Percentiles rank a stretch among this genome's conserved stretches.
These are phyloP conservation scores for Novymonas esmeraldas DNA, from an alignment of 208 protist species.

Conservation along the genomic window DNA sequence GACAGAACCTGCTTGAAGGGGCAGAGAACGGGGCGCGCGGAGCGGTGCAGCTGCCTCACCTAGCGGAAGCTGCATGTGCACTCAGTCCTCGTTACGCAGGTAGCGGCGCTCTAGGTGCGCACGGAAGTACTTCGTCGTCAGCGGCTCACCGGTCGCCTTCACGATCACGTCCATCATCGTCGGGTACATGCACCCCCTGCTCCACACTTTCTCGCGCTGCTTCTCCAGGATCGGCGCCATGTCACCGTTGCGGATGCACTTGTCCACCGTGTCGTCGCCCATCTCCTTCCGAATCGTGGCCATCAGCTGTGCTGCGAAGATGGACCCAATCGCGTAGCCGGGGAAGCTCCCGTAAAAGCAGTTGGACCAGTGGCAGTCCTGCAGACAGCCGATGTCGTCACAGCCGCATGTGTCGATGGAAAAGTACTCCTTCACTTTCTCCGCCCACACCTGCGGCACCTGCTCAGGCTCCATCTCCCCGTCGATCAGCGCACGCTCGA, in stretches of 20 bases:
- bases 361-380: constrained; percentile 84
- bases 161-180: constrained; percentile 76
- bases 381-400: constrained; percentile 73
- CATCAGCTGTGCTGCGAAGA: constrained; percentile 82
- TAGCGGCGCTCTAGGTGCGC: constrained; percentile 80
- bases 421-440: constrained; percentile 86
- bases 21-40: no score
- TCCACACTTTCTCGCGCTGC: constrained; percentile 71
- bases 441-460: constrained; percentile 72
- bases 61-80: no score
- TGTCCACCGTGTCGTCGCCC: constrained; percentile 40
- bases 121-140: constrained; percentile 76
- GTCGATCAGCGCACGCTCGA: constrained; percentile 84
- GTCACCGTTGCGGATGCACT: constrained; percentile 53
- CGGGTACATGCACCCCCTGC: constrained; percentile 39
- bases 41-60: no score
- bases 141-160: constrained; percentile 62
- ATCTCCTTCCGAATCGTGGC: constrained; percentile 58
- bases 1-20: no score
- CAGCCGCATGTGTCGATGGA: constrained; percentile 68
- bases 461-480: constrained; percentile 71
- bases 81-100: constrained; percentile 34
- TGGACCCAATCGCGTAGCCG: constrained; percentile 71
- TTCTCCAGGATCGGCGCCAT: constrained; percentile 56
- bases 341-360: constrained; percentile 84